Evolutionary conservation across 495 filamentous ascomycete species (phyloP).

Genomic region (Haplographium delicatum): DNA sequence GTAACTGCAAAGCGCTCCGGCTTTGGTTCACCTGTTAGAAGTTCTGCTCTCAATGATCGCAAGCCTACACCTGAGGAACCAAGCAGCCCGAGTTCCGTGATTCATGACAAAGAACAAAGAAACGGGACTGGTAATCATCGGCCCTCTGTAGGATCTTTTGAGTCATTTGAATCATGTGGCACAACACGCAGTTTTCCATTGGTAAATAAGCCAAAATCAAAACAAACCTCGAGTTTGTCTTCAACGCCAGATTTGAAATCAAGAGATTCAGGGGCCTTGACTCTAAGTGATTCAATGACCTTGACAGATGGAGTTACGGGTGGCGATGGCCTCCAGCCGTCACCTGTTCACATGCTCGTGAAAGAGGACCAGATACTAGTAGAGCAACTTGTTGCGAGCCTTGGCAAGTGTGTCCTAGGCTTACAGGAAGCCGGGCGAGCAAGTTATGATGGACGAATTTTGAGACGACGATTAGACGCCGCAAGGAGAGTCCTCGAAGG

Average conservation of each 20-base stretch:
- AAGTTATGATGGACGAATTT: constrained; percentile 54
- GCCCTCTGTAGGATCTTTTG: constrained; percentile 44
- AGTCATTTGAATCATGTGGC: constrained; percentile 28
- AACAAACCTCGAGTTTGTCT: constrained; percentile 25
- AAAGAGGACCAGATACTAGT: constrained; percentile 69
- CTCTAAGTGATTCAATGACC: constrained; percentile 32
- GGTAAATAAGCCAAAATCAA: constrained; percentile 40
- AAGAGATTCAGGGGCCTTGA: constrained; percentile 29
- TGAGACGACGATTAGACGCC: constrained; percentile 65
- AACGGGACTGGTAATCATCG: constrained; percentile 28
- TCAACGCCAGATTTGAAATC: constrained; percentile 30
- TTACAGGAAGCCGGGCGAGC: constrained; percentile 58
- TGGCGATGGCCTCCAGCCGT: constrained; percentile 27
- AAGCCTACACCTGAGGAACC: constrained; percentile 10
- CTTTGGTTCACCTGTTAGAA: constrained; percentile 16
- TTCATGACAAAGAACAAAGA: constrained; percentile 8
- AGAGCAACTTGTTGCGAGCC: constrained; percentile 67
- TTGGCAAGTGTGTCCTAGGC: constrained; percentile 64
- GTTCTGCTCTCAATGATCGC: constrained; percentile 21
- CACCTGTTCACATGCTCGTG: constrained; percentile 46
- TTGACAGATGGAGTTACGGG: constrained; percentile 27
- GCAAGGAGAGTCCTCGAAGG: constrained; percentile 70
- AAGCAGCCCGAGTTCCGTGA: constrained; percentile 9
- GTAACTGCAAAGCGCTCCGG: constrained; percentile 22
- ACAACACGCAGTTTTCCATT: constrained; percentile 50